A percentile compares a stretch with the other conserved stretches of the same genome.
Evolutionary conservation across 2,329 filamentous ascomycete species (phyloP).

Genomic region (Penicillium brevicompactum): DNA sequence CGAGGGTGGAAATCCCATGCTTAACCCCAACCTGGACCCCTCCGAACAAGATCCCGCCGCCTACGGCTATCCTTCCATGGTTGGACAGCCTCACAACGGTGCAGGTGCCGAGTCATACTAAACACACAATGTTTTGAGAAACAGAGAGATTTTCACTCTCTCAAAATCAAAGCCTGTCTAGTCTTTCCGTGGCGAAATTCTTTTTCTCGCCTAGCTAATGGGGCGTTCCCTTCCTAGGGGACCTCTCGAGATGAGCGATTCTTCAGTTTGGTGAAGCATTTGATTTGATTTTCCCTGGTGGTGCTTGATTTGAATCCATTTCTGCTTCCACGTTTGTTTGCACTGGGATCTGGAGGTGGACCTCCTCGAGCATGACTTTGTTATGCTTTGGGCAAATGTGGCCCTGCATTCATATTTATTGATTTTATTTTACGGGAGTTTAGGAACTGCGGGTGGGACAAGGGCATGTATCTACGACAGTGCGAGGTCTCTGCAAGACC

Average conservation of each 20-base stretch:
- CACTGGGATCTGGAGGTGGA: neutral
- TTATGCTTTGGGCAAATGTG: neutral
- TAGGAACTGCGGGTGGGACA: neutral
- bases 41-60: conserved; percentile 48
- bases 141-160: neutral
- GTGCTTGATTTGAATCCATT: neutral
- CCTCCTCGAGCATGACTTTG: neutral
- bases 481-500: conserved; percentile 1
- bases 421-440: neutral
- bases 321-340: conserved; percentile 3
- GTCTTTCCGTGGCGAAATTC: too few relatives aligned
- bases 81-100: conserved; percentile 50
- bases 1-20: conserved; percentile 47
- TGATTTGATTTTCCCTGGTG: conserved; percentile 6
- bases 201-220: too few relatives aligned
- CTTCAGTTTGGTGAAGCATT: neutral
- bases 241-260: too few relatives aligned
- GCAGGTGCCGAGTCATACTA: conserved; percentile 50
- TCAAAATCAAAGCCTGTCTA: too few relatives aligned
- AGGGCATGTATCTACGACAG: conserved; percentile 6
- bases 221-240: too few relatives aligned
- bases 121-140: neutral
- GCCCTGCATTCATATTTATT: neutral
- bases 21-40: conserved; percentile 47
- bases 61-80: conserved; percentile 51